Conservation (phyloP, 352 stramenopile genomes). For the Aphanomyces stellatus region DNA sequence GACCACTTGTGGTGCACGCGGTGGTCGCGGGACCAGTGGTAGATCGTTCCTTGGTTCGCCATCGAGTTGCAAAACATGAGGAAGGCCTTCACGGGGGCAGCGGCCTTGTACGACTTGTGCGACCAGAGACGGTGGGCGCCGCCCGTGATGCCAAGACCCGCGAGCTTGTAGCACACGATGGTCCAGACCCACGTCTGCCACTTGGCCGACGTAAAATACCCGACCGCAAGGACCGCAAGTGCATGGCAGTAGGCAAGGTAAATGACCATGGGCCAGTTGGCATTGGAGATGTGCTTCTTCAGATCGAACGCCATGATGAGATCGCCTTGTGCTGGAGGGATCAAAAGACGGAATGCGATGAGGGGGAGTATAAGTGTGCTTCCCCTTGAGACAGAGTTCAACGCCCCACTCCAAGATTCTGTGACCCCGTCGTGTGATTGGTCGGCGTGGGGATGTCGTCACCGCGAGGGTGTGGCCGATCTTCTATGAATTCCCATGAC, state of each 20-base stretch:
- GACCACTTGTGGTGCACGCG: slow-evolving; percentile 99
- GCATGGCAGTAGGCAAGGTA: slow-evolving; percentile 94
- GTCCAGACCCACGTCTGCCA: slow-evolving; percentile 84
- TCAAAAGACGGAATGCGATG: background rate
- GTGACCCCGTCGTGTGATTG: too few relatives aligned
- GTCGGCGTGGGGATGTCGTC: background rate
- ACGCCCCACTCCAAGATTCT: too few relatives aligned
- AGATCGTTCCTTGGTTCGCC: slow-evolving; percentile 98
- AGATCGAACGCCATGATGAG: slow-evolving; percentile 40
- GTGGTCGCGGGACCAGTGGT: slow-evolving; percentile 97
- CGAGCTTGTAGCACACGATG: slow-evolving; percentile 92
- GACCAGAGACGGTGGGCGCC: slow-evolving; percentile 97
- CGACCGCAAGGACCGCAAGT: slow-evolving; percentile 79
- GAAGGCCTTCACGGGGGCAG: slow-evolving; percentile 85
- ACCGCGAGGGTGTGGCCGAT: background rate
- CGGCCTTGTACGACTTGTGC: slow-evolving; percentile 94
- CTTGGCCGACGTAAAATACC: slow-evolving; percentile 68
- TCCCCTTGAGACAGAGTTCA: too few relatives aligned
- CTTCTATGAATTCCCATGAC: background rate
- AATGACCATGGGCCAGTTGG: slow-evolving; percentile 98
- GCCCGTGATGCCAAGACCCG: slow-evolving; percentile 96
- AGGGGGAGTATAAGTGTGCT: too few relatives aligned
- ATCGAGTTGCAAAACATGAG: slow-evolving; percentile 98
- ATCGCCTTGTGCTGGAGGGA: background rate
- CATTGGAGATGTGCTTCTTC: slow-evolving; percentile 65